These are phyloP conservation scores for Pilasporangium apinafurcum DNA, from an alignment of 352 stramenopile genomes.

Conservation along the genomic window DNA sequence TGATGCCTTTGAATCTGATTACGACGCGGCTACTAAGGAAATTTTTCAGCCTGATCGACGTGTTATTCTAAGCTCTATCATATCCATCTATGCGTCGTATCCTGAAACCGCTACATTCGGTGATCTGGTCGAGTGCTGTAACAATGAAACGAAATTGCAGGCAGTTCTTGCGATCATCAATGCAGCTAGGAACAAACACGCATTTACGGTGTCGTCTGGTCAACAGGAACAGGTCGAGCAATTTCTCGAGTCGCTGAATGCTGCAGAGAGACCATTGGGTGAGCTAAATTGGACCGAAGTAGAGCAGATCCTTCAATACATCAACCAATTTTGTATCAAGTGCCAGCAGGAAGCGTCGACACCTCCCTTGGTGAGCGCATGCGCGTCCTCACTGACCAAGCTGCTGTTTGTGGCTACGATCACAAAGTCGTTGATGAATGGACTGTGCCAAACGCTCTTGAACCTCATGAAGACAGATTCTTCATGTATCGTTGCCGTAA, in stretches of 20 bases:
- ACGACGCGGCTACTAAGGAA: constrained; percentile 18
- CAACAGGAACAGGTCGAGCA: constrained; percentile 50
- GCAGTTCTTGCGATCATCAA: constrained; percentile 22
- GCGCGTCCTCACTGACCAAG: constrained; percentile 26
- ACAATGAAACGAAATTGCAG: constrained; percentile 20
- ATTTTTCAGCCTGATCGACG: constrained; percentile 32
- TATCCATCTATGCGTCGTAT: constrained; percentile 41
- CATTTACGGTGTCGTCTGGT: constrained; percentile 18
- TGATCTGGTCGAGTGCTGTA: constrained; percentile 26
- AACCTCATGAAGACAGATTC: constrained; percentile 50
- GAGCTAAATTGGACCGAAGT: constrained; percentile 7
- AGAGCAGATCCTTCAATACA: constrained; percentile 22
- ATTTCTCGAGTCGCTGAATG: constrained; percentile 21
- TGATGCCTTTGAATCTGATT: constrained; percentile 31
- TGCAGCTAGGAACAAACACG: constrained; percentile 30
- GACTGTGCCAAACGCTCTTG: constrained; percentile 63
- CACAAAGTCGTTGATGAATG: constrained; percentile 52
- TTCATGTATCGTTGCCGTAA: constrained; percentile 20
- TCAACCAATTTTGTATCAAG: constrained; percentile 40
- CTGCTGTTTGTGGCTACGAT: constrained; percentile 32
- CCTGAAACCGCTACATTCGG: constrained; percentile 34
- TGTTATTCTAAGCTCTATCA: constrained; percentile 32
- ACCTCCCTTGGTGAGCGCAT: constrained; percentile 33
- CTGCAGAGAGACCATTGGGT: background rate
- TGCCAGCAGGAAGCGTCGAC: constrained; percentile 25